These are phyloP conservation scores for Cytospora mali DNA, from an alignment of 2,329 filamentous ascomycete species.

Conservation along the genomic window DNA sequence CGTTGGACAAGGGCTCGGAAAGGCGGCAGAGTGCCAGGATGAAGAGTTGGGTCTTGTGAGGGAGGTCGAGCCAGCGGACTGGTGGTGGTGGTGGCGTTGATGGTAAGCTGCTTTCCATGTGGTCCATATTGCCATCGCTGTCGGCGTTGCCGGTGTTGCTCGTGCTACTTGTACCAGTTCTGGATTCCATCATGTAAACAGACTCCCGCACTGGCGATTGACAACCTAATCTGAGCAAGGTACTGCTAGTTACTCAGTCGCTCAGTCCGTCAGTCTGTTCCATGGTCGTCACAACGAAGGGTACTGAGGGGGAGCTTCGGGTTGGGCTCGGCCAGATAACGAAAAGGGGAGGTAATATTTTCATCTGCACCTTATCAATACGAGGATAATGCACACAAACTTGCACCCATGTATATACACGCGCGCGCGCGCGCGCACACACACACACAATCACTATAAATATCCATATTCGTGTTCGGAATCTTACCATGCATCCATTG, in stretches of 20 bases:
- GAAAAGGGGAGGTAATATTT: neutral
- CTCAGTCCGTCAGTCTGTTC: too few species aligned
- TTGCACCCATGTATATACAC: neutral
- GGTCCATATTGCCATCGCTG: neutral
- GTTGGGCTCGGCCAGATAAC: neutral
- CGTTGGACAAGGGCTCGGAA: slow-evolving; percentile 70
- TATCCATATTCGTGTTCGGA: too few species aligned
- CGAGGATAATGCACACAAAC: neutral
- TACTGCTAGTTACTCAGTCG: neutral
- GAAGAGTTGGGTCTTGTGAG: slow-evolving; percentile 43
- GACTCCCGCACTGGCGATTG: too few species aligned
- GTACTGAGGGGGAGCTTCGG: neutral
- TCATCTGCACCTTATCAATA: neutral
- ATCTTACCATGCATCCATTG: too few species aligned
- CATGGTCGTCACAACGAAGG: neutral
- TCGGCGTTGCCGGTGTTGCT: too few species aligned
- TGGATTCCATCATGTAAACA: neutral
- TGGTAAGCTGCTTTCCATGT: neutral
- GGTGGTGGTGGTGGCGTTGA: neutral
- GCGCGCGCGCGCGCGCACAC: too few species aligned
- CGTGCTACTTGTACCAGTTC: too few species aligned
- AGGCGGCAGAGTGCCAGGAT: slow-evolving; percentile 40
- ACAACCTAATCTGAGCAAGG: too few species aligned
- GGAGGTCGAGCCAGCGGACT: slow-evolving; percentile 40
- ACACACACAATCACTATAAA: too few species aligned